Base-by-base conservation (phyloP, 2,329 filamentous ascomycete genomes). In the Phoma herbarum region DNA sequence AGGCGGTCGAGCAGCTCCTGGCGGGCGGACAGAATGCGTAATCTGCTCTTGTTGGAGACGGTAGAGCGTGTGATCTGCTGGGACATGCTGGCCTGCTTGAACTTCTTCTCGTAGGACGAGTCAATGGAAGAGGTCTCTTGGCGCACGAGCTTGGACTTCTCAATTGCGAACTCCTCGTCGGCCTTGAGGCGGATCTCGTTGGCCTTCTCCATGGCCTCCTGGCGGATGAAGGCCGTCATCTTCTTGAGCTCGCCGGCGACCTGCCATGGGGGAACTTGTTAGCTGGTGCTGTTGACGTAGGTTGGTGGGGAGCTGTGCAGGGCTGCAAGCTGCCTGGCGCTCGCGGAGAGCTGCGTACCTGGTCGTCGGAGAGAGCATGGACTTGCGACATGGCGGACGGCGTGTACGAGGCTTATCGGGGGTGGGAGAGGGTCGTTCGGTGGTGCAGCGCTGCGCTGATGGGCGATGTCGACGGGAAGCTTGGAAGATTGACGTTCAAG, bases 141-240 rank as follows among this genome's bases (percentile, higher is more conserved):
- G 78, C 92, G 94, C 72, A 98, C 95, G 49, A 99, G 91, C 85
- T 97, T 97, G 73, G 93, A 95, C 83, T 99, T 99, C 79, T 99
- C 95, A 78, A 97, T 98, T 77, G 92, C 91, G 81, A 98, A 98
- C 81, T 99, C 95, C 81, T 98, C 93, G 83, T 98, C 93, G 79
- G 95, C 95, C 83, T 98, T 98, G 83, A 98, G 90, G 76, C 95
- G 88, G 80, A 99, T 98, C 82, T 99, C 95, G 77, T 91, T 91
- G 73, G 93, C 93, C 82, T 99, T 99, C 79, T 99, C 95, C 75
- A 90, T 87, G 59, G 95, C 95, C 84, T 99, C 95, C 83, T 98
- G 95, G 80, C 93, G 92, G 88, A 99, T 99, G 87, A 99, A 99
- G 77, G 93, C 94, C 60, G 95, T 98, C 95, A 99, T 99, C 88